These are phyloP conservation scores for Hansenula lynferdii DNA, from an alignment of 1,139 yeast species.

Conservation along the genomic window DNA sequence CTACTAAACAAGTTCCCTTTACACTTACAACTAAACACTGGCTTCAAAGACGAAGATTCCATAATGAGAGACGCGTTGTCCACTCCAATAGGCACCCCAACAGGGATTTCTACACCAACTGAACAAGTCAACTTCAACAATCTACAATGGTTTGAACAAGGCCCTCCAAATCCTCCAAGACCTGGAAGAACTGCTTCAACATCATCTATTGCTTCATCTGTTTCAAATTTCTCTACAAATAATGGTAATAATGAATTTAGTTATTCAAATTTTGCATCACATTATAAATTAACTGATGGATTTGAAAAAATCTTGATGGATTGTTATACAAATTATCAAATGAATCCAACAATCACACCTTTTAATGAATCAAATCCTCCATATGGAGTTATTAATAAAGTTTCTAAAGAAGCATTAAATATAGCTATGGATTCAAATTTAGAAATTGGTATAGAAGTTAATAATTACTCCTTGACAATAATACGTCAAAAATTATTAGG, in stretches of 20 bases:
- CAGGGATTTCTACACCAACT: constrained; percentile 20
- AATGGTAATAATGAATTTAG: constrained; percentile 16
- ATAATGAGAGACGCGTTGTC: constrained; percentile 8
- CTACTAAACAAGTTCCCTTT: constrained; percentile 13
- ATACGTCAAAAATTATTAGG: constrained; percentile 33
- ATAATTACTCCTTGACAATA: constrained; percentile 28
- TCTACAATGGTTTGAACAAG: constrained; percentile 11
- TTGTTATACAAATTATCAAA: constrained; percentile 29
- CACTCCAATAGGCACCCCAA: constrained; percentile 19
- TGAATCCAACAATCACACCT: constrained; percentile 36
- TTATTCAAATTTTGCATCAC: constrained; percentile 20
- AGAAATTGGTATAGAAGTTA: constrained; percentile 28
- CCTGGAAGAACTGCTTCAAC: constrained; percentile 22
- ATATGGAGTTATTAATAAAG: constrained; percentile 34
- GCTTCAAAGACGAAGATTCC: constrained; percentile 3
- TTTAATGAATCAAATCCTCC: constrained; percentile 37
- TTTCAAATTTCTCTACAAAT: constrained; percentile 16
- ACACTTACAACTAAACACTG: constrained; percentile 4
- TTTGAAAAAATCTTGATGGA: constrained; percentile 31
- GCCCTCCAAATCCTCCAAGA: constrained; percentile 15
- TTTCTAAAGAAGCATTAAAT: constrained; percentile 31
- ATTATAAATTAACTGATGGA: constrained; percentile 24
- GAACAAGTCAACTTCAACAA: constrained; percentile 11
- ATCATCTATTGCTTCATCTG: constrained; percentile 20
- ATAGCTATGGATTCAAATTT: constrained; percentile 23